Conservation (phyloP, 1,139 yeast species). For the Saccharomyces pastorianus region DNA sequence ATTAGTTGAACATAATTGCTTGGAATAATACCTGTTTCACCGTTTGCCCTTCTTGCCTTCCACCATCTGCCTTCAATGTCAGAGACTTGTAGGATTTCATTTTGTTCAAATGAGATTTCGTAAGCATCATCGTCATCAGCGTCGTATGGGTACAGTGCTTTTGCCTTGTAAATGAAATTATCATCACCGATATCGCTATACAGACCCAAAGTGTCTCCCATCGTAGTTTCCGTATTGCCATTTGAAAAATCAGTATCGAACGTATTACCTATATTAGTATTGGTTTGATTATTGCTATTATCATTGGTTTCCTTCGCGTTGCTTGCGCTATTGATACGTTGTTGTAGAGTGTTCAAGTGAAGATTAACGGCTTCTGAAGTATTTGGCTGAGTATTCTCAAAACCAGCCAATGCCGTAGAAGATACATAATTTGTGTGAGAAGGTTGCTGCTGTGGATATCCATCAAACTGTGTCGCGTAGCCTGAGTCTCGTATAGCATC, state of each 20-base stretch:
- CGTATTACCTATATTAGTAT: slow-evolving; percentile 18
- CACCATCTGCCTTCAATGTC: slow-evolving; percentile 98
- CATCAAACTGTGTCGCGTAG: not conserved
- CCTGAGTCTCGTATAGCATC: not conserved
- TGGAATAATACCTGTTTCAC: slow-evolving; percentile 95
- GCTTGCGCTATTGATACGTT: slow-evolving; percentile 2
- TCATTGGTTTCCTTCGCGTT: slow-evolving; percentile 1
- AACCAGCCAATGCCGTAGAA: slow-evolving; percentile 34
- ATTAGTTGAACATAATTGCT: slow-evolving; percentile 81
- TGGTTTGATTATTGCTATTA: slow-evolving; percentile 1
- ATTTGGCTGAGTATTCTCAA: slow-evolving; percentile 31
- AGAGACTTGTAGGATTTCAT: slow-evolving; percentile 82
- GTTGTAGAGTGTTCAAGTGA: not conserved
- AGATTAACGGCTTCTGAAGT: slow-evolving; percentile 8
- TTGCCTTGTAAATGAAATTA: slow-evolving; percentile 77
- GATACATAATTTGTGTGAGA: slow-evolving; percentile 28
- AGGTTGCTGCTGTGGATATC: not conserved
- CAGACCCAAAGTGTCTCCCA: slow-evolving; percentile 31
- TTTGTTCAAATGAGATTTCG: slow-evolving; percentile 84
- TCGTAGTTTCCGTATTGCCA: slow-evolving; percentile 32
- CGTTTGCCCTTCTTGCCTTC: slow-evolving; percentile 87
- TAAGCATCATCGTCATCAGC: slow-evolving; percentile 95
- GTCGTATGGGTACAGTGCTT: slow-evolving; percentile 76
- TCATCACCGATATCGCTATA: slow-evolving; percentile 33
- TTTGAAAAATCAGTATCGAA: slow-evolving; percentile 29